Evolutionary conservation across 768 basidiomycete genomes (phyloP).

Genomic region (Trametes villosa): DNA sequence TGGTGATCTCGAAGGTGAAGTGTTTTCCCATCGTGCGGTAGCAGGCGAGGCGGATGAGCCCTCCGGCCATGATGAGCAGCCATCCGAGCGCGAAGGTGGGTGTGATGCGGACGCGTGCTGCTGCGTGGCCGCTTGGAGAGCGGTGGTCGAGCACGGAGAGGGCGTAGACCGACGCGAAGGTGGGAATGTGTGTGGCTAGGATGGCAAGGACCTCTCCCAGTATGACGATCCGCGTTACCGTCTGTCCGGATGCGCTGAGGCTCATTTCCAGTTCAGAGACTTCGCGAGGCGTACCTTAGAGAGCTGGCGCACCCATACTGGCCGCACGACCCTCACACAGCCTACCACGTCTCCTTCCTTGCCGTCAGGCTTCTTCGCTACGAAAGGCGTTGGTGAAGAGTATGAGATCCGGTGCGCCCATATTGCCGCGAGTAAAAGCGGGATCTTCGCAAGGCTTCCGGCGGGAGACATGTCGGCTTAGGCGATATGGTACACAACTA

Average conservation of each 20-base stretch:
- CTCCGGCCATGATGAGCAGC: conserved; percentile 17
- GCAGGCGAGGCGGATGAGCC: conserved; percentile 21
- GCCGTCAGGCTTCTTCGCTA: background rate
- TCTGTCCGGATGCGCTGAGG: background rate
- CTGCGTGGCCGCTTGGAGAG: background rate
- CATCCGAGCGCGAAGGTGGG: conserved; percentile 22
- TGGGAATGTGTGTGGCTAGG: background rate
- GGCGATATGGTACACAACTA: too few species aligned
- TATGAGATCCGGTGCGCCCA: conserved; percentile 12
- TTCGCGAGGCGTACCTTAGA: conserved; percentile 2
- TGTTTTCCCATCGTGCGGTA: conserved; percentile 31
- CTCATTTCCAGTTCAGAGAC: background rate
- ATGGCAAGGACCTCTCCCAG: conserved; percentile 7
- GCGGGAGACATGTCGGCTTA: background rate
- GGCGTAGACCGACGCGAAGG: background rate
- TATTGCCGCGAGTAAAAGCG: background rate
- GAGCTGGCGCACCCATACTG: background rate
- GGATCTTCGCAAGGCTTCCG: background rate
- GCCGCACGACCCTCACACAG: background rate
- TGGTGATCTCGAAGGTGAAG: conserved; percentile 36
- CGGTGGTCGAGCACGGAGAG: background rate
- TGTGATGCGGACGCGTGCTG: conserved; percentile 8
- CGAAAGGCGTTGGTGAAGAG: conserved; percentile 7
- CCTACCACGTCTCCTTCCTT: background rate
- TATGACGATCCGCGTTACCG: background rate